Percentiles rank a stretch among this genome's conserved stretches.
These are phyloP conservation scores for Neonectria magnoliae DNA, from an alignment of 2,329 filamentous ascomycete species.

Conservation along the genomic window DNA sequence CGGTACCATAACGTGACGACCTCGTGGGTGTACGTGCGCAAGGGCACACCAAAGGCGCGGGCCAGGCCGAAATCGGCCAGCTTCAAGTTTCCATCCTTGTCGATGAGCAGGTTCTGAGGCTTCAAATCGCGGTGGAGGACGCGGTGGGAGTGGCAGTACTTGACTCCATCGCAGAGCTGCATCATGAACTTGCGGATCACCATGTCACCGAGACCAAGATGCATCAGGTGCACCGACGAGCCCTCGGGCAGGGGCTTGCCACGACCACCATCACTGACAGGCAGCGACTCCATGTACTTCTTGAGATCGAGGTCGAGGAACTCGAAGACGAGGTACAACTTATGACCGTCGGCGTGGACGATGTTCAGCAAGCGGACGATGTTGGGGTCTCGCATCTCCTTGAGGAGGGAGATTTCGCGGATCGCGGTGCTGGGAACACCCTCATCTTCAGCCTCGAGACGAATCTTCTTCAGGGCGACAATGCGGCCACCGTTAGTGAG, in stretches of 20 bases:
- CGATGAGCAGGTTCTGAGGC: constrained; percentile 89
- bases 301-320: constrained; percentile 92
- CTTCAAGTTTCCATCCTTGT: constrained; percentile 88
- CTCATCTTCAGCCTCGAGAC: constrained; percentile 93
- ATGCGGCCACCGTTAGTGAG: constrained; percentile 84
- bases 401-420: constrained; percentile 91
- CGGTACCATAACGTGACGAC: constrained; percentile 96
- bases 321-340: constrained; percentile 92
- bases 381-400: constrained; percentile 93
- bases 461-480: constrained; percentile 94
- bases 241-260: constrained; percentile 87
- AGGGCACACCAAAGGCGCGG: constrained; percentile 88
- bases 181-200: constrained; percentile 96
- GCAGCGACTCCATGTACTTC: constrained; percentile 95
- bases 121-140: constrained; percentile 90
- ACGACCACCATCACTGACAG: constrained; percentile 83
- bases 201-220: constrained; percentile 77
- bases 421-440: constrained; percentile 93
- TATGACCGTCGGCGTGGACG: constrained; percentile 93
- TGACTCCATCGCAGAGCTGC: constrained; percentile 84
- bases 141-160: constrained; percentile 89
- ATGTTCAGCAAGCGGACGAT: constrained; percentile 91
- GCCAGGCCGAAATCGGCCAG: constrained; percentile 91
- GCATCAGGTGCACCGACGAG: constrained; percentile 69
- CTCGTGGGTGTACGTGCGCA: constrained; percentile 94